phyloP scores from a whole-genome alignment of 2,329 filamentous ascomycete genomes.

The Aspergillus nomiae region DNA sequence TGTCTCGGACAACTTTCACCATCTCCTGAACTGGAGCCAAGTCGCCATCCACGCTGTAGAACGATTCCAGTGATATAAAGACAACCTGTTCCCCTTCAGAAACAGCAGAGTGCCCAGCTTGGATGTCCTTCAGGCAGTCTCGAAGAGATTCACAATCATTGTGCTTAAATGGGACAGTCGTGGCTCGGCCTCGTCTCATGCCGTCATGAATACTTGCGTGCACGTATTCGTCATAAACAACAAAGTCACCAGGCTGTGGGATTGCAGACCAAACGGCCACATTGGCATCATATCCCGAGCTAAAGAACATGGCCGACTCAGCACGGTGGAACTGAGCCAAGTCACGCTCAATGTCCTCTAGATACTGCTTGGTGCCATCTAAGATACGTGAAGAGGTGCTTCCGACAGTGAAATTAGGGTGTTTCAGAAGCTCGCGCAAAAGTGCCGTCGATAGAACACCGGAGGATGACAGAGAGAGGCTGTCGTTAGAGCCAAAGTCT shows the following conservation, averaged over 20 bases:
- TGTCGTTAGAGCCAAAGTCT: conserved; percentile 22
- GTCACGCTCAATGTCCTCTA: conserved; percentile 45
- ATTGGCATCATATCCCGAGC: conserved; percentile 62
- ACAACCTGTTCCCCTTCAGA: conserved; percentile 28
- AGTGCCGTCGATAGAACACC: conserved; percentile 12
- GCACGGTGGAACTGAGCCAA: conserved; percentile 58
- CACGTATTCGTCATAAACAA: conserved; percentile 67
- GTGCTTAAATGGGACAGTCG: conserved; percentile 26
- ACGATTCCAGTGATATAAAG: conserved; percentile 44
- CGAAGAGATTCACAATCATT: conserved; percentile 11
- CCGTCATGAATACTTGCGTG: conserved; percentile 73
- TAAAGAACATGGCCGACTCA: conserved; percentile 53
- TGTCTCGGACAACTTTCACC: conserved; percentile 16
- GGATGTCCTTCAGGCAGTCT: conserved; percentile 2
- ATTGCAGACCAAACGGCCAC: conserved; percentile 55
- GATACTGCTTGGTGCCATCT: conserved; percentile 15
- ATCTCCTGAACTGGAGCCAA: conserved; percentile 28
- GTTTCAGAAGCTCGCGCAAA: conserved; percentile 13
- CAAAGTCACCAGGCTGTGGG: conserved; percentile 54
- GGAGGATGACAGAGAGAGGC: conserved; percentile 15
- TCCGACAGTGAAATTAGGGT: conserved; percentile 18
- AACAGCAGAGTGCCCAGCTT: neutral
- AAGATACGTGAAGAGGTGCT: conserved; percentile 12
- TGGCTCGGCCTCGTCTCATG: conserved; percentile 60
- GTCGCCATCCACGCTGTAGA: conserved; percentile 55